Base-by-base conservation (phyloP, 352 stramenopile genomes). In the Phytophthora ohioensis region DNA sequence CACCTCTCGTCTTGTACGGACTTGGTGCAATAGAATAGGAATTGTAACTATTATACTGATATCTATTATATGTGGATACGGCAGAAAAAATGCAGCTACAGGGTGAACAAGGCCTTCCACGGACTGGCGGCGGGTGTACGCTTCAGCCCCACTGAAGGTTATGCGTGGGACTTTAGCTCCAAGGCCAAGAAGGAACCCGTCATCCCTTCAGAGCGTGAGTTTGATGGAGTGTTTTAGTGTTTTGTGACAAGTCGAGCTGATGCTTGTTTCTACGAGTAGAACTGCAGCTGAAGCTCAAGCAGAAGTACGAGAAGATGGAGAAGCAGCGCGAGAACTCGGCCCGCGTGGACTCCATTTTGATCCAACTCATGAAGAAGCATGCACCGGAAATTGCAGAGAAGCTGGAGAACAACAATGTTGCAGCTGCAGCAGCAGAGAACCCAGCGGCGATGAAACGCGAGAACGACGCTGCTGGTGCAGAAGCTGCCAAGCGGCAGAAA, bases 161-260 rank as follows among this genome's bases (percentile, higher is more conserved):
- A 96, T 64, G 78, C 88, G 30, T 96, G 88, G 88, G 88, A 96
- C 64, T 96, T 96, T 63, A 96, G 88, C 72, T 93, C 88, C 53
- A 75, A 82, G 35, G 87, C 93, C 71, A 93, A 93, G 79, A 94
- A 93, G 57, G 83, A 89, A 41, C 85, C 87, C 2, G 77, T 94
- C n/a, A 94, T 96, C 45, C 87, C 88, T 0, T 94, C 87, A 0
- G 88, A 96, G 57, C 85, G 88, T 94, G 66, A 71, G 88, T 86
- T 15, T 2, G 30, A 0, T 2, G 5, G 3, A 5, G 3, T 4
- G 36, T 34, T 39, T 58, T 17, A 56, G 3, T 9, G 35, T 15
- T 35, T 32, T 4, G 31, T 57, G 31, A 32, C 42, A 42, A 36
- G 21, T 52, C n/a, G 21, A 52, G 6, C 31, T 38, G 1, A 54